Percentiles rank a stretch among this genome's conserved stretches.
Conservation (phyloP, 2,329 filamentous ascomycete species). For the Plenodomus biglobosus region DNA sequence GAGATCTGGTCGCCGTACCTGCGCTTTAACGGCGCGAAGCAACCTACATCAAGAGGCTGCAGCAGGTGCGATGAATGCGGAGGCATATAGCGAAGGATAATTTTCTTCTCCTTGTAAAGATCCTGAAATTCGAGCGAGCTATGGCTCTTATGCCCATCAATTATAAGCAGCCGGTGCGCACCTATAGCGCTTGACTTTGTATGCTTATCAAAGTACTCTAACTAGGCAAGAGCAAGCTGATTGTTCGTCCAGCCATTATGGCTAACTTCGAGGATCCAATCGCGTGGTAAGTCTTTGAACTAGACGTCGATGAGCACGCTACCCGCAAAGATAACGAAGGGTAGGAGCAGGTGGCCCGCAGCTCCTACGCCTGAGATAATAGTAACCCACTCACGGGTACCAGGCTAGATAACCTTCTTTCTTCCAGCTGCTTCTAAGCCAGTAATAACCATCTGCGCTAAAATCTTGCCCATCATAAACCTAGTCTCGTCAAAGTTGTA, state of each 20-base stretch:
- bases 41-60: conserved; percentile 46
- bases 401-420: too few species aligned
- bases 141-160: conserved; percentile 45
- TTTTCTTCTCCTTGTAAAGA: conserved; percentile 27
- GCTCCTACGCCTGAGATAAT: conserved; percentile 17
- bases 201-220: conserved; percentile 42
- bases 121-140: conserved; percentile 39
- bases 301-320: conserved; percentile 7
- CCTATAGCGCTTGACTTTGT: conserved; percentile 26
- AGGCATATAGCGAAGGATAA: conserved; percentile 31
- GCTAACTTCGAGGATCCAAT: conserved; percentile 34
- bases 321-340: conserved; percentile 21
- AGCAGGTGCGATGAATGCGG: conserved; percentile 43
- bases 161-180: conserved; percentile 40
- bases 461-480: too few species aligned
- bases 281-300: conserved; percentile 9
- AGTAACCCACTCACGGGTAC: conserved; percentile 33
- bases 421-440: too few species aligned
- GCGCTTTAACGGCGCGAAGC: conserved; percentile 43
- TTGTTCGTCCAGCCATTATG: conserved; percentile 43
- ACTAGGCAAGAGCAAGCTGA: conserved; percentile 39
- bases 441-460: too few species aligned
- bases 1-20: conserved; percentile 35
- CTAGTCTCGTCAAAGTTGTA: conserved; percentile 33
- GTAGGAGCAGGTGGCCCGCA: conserved; percentile 7